A percentile compares a stretch with the other conserved stretches of the same genome.
Evolutionary conservation across 2,329 filamentous ascomycete species (phyloP).

Genomic region (Ophidiomyces ophidiicola): DNA sequence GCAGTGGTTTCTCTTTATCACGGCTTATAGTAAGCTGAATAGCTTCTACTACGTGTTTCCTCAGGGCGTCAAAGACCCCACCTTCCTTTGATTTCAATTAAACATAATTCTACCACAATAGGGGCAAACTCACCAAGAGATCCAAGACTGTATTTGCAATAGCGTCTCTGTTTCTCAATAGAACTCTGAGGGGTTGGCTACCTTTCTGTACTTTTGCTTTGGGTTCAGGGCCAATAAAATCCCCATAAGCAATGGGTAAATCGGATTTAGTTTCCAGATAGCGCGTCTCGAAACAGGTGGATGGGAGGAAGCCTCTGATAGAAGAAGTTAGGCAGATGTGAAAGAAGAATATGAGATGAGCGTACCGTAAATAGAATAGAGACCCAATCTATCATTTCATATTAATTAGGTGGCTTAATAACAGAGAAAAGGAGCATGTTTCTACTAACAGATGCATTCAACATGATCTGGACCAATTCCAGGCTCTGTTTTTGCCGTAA

Average conservation of each 20-base stretch:
- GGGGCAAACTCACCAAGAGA: slow-evolving; percentile 33
- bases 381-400: slow-evolving; percentile 23
- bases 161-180: slow-evolving; percentile 30
- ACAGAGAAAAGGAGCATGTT: slow-evolving; percentile 2
- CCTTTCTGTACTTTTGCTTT: slow-evolving; percentile 14
- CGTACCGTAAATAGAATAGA: slow-evolving; percentile 26
- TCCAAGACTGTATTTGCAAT: slow-evolving; percentile 36
- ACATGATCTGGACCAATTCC: slow-evolving; percentile 37
- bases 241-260: slow-evolving; percentile 20
- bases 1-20: slow-evolving; percentile 24
- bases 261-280: slow-evolving; percentile 23
- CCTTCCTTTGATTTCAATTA: slow-evolving; percentile 31
- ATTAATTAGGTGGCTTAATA: slow-evolving; percentile 10
- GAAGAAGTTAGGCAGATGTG: slow-evolving; percentile 13
- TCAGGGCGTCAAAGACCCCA: slow-evolving; percentile 38
- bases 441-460: slow-evolving; percentile 35
- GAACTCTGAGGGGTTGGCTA: slow-evolving; percentile 29
- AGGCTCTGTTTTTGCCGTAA: slow-evolving; percentile 35
- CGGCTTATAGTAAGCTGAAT: slow-evolving; percentile 38
- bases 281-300: slow-evolving; percentile 26
- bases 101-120: too few species aligned
- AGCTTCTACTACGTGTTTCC: slow-evolving; percentile 31
- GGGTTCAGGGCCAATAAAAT: slow-evolving; percentile 20
- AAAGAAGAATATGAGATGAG: not conserved
- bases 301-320: slow-evolving; percentile 26